Percentiles rank a stretch among this genome's conserved stretches.
Conservation (phyloP, 1,139 yeast genomes). For the Debaryomyces nepalensis region DNA sequence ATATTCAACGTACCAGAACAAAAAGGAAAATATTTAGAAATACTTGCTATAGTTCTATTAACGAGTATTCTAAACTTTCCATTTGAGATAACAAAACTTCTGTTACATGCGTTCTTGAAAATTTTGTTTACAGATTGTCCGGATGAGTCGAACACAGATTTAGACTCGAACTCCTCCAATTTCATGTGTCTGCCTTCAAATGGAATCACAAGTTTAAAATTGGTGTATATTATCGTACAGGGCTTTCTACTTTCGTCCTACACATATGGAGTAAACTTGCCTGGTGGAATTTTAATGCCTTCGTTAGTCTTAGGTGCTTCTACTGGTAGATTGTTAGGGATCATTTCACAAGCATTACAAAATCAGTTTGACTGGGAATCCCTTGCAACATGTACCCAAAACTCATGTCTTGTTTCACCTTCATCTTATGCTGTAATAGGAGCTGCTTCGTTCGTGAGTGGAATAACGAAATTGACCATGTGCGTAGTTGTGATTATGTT, state of each 20-base stretch:
- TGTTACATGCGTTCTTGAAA: constrained; percentile 59
- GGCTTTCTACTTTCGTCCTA: constrained; percentile 65
- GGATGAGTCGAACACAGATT: constrained; percentile 21
- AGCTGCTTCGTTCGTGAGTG: constrained; percentile 61
- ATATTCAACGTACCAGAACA: constrained; percentile 20
- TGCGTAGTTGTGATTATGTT: constrained; percentile 60
- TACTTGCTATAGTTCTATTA: constrained; percentile 48
- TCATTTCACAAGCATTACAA: constrained; percentile 57
- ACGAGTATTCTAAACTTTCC: constrained; percentile 65
- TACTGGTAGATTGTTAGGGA: constrained; percentile 70
- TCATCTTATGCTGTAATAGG: constrained; percentile 67
- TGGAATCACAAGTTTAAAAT: constrained; percentile 33
- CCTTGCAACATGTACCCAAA: constrained; percentile 54
- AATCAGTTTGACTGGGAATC: constrained; percentile 41
- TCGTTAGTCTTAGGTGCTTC: constrained; percentile 73
- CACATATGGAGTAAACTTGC: constrained; percentile 67
- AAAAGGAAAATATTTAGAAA: constrained; percentile 47
- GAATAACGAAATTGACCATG: constrained; percentile 59
- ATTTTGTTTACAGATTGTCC: constrained; percentile 70
- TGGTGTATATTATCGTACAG: constrained; percentile 51
- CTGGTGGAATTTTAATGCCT: constrained; percentile 80
- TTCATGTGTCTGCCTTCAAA: constrained; percentile 43
- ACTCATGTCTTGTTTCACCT: constrained; percentile 58
- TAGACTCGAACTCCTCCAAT: constrained; percentile 30
- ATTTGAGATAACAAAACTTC: constrained; percentile 55